Evolutionary conservation across 331 rosid species (phyloP).

Genomic region (Telfairia occidentalis): DNA sequence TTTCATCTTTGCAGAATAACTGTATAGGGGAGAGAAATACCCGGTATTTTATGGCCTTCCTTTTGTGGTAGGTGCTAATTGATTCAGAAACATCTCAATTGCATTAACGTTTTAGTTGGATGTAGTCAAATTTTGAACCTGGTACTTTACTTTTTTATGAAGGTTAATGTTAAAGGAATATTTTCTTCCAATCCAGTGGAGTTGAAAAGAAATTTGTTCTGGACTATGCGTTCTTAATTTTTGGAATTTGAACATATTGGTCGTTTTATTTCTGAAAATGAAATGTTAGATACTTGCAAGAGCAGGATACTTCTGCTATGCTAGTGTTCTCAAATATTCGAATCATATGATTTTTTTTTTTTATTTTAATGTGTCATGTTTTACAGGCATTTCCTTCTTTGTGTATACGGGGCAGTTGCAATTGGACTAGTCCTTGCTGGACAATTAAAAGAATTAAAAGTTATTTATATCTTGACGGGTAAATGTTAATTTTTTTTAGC

Average conservation of each 20-base stretch:
- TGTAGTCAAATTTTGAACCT: neutral
- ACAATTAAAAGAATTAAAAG: constrained; percentile 49
- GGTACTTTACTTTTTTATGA: neutral
- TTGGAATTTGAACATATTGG: neutral
- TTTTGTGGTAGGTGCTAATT: constrained; percentile 69
- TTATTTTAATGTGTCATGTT: constrained; percentile 23
- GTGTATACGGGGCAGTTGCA: constrained; percentile 69
- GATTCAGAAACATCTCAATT: constrained; percentile 1
- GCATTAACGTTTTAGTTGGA: neutral
- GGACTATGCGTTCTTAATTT: neutral
- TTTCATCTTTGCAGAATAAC: constrained; percentile 57
- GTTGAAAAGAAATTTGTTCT: neutral
- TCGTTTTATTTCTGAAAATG: neutral
- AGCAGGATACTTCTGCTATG: neutral
- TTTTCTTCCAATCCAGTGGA: neutral
- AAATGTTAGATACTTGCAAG: neutral
- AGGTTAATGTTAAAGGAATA: neutral
- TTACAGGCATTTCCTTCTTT: constrained; percentile 78
- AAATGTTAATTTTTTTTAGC: constrained; percentile 14
- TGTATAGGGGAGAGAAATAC: constrained; percentile 92
- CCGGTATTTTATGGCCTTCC: constrained; percentile 73
- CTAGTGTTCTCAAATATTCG: neutral
- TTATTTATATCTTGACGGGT: constrained; percentile 67
- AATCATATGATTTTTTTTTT: constrained; percentile 17
- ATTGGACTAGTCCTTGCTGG: constrained; percentile 68